Percentiles rank a stretch among this genome's conserved stretches.
Evolutionary conservation across 2,329 filamentous ascomycete genomes (phyloP).

Genomic region (Pyricularia pennisetigena): DNA sequence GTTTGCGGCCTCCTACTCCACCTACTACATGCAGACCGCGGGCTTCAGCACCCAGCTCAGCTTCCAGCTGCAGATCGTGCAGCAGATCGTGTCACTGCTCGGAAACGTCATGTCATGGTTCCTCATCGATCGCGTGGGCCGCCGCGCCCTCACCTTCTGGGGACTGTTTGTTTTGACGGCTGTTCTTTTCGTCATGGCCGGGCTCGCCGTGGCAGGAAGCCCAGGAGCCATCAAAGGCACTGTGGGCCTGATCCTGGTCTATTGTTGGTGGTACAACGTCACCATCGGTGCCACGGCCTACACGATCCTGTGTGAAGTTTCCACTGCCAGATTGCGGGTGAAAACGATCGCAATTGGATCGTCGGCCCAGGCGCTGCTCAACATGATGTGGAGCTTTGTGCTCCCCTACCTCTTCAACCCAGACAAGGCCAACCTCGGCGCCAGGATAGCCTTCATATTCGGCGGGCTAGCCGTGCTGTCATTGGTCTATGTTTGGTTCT

Average conservation of each 20-base stretch:
- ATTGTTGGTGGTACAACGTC: constrained; percentile 22
- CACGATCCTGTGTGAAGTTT: constrained; percentile 24
- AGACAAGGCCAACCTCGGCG: constrained; percentile 19
- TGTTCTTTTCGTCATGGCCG: constrained; percentile 28
- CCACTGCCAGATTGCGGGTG: constrained; percentile 22
- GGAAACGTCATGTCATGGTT: constrained; percentile 30
- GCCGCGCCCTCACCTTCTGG: constrained; percentile 23
- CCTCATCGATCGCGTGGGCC: constrained; percentile 25
- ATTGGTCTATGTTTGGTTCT: constrained; percentile 27
- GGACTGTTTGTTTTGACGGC: constrained; percentile 23
- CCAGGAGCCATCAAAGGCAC: constrained; percentile 6
- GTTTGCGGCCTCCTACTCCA: constrained; percentile 26
- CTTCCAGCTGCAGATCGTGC: constrained; percentile 28
- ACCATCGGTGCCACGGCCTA: constrained; percentile 26
- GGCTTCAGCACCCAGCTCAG: constrained; percentile 24
- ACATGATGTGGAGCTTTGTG: constrained; percentile 11
- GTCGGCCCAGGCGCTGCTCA: constrained; percentile 19
- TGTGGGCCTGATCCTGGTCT: constrained; percentile 18
- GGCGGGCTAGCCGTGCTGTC: constrained; percentile 18
- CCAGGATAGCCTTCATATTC: constrained; percentile 26
- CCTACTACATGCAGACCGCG: constrained; percentile 32
- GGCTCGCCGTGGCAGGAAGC: constrained; percentile 17
- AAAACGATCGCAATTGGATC: constrained; percentile 27
- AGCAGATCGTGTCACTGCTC: constrained; percentile 25
- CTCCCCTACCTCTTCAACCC: constrained; percentile 14